These are phyloP conservation scores for Meyerozyma athensensis DNA, from an alignment of 1,139 yeast genomes.

Conservation along the genomic window DNA sequence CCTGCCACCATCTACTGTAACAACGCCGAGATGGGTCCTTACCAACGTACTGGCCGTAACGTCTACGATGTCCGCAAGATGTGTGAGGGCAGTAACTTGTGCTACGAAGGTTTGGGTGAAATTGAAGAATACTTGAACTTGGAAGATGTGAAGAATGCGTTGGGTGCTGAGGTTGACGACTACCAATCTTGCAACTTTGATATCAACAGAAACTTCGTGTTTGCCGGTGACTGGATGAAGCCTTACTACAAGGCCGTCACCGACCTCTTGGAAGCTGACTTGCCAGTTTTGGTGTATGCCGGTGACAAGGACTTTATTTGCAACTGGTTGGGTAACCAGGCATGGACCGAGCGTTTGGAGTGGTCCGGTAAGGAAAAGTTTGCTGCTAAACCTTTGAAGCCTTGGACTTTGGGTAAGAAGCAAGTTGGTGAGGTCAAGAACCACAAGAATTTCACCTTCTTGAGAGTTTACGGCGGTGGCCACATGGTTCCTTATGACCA, in stretches of 20 bases:
- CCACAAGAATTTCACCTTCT: slow-evolving; percentile 41
- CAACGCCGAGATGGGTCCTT: slow-evolving; percentile 82
- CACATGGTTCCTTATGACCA: slow-evolving; percentile 51
- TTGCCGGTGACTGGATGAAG: slow-evolving; percentile 91
- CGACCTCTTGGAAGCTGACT: slow-evolving; percentile 49
- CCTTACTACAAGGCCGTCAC: slow-evolving; percentile 69
- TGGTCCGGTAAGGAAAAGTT: slow-evolving; percentile 62
- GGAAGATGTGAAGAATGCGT: slow-evolving; percentile 65
- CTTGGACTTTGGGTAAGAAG: slow-evolving; percentile 36
- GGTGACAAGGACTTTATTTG: slow-evolving; percentile 87
- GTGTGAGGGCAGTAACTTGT: slow-evolving; percentile 73
- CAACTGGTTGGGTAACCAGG: slow-evolving; percentile 83
- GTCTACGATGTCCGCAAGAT: slow-evolving; percentile 88
- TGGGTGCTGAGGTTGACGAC: slow-evolving; percentile 87
- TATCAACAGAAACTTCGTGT: slow-evolving; percentile 73
- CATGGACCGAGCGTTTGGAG: slow-evolving; percentile 69
- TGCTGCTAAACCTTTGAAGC: slow-evolving; percentile 32
- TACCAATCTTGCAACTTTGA: slow-evolving; percentile 86
- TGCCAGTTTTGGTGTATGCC: slow-evolving; percentile 75
- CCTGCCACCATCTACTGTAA: slow-evolving; percentile 93
- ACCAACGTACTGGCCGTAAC: slow-evolving; percentile 84
- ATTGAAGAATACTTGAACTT: slow-evolving; percentile 67
- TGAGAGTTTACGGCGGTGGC: slow-evolving; percentile 45
- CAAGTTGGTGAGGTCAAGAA: slow-evolving; percentile 46
- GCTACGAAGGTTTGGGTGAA: slow-evolving; percentile 69